Evolutionary conservation across 345 rosid species (phyloP), one percentile per base, ranked within the genome.

Genomic region (Euphorbia pulcherrima): DNA sequence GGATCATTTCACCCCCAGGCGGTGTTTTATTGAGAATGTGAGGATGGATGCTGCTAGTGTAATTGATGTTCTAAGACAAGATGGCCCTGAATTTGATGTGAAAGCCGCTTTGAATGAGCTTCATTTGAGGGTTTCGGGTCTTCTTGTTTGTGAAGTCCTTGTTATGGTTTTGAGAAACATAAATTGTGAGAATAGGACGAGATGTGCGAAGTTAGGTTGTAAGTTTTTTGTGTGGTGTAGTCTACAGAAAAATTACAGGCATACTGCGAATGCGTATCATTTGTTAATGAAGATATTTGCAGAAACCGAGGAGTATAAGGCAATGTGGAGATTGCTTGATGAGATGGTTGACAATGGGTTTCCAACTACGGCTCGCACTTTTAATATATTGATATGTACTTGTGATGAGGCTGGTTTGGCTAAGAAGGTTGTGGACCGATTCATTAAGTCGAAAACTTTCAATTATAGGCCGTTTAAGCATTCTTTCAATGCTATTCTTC

Each of bases 291-390:
- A 88, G 79, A 85, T 89, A 72, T 83, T 86, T 76, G 87, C 96
- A 1, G 86, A 85, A 20, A 86, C 94, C 60, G 90, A 83, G 16
- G 96, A 88, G 82, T 87, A 74, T 67, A 87, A 79, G 89, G 90
- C 97, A 64, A 93, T 93, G 92, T 87, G 97, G 96, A 86, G 92
- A 73, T 75, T 90, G 50, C 86, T 83, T 2, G 96, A 90, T 76
- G 97, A 90, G 79, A 93, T 90, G 98, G 78, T 79, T 30, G 80
- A 86, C 70, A 88, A 86, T 9, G 88, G 97, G 2, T 79, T 80
- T 55, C 88, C 87, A 35, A 79, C 84, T 16, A 88, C 98, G 5
- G 96, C 97, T 3, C 82, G 85, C 70, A 93, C 92, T 11, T 89
- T 93, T 75, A 90, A 90, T 73, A 80, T 88, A 53, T 78, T 93